Evolutionary conservation across 495 filamentous ascomycete species (phyloP).

Genomic region (Talaromyces adpressus): DNA sequence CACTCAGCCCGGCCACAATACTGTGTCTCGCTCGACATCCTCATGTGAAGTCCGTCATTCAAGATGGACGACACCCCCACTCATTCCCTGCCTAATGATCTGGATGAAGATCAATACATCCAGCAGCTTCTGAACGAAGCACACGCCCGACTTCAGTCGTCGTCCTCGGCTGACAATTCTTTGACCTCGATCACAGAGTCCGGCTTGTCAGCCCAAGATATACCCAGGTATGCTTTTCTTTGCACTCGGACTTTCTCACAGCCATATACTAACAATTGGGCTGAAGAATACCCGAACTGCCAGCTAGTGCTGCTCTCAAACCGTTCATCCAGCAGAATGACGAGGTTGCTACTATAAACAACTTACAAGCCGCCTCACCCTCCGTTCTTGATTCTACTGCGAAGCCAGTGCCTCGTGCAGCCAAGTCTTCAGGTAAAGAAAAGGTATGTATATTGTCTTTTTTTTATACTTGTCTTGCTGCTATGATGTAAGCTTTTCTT

Average conservation of each 20-base stretch:
- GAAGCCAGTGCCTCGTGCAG: constrained; percentile 32
- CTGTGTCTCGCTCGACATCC: not conserved
- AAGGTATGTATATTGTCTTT: constrained; percentile 17
- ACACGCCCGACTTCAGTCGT: constrained; percentile 44
- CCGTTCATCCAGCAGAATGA: constrained; percentile 43
- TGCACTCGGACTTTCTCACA: not conserved
- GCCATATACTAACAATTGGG: not conserved
- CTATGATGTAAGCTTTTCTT: constrained; percentile 70
- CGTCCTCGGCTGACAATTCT: not conserved
- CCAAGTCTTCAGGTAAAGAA: constrained; percentile 38
- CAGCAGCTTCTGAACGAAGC: constrained; percentile 57
- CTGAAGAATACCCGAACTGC: constrained; percentile 33
- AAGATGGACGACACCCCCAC: not conserved
- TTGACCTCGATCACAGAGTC: not conserved
- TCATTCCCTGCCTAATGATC: constrained; percentile 9
- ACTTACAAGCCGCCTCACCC: constrained; percentile 17
- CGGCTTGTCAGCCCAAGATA: not conserved
- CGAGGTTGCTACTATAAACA: constrained; percentile 40
- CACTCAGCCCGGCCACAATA: not conserved
- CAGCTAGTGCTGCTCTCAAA: constrained; percentile 25
- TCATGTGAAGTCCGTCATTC: not conserved
- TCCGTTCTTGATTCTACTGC: constrained; percentile 31
- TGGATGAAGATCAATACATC: constrained; percentile 52
- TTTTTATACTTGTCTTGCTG: constrained; percentile 18
- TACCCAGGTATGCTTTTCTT: not conserved